A percentile compares a stretch with the other conserved stretches of the same genome.
phyloP scores from a whole-genome alignment of 2,329 filamentous ascomycete genomes.

The Hypocrella siamensis region DNA sequence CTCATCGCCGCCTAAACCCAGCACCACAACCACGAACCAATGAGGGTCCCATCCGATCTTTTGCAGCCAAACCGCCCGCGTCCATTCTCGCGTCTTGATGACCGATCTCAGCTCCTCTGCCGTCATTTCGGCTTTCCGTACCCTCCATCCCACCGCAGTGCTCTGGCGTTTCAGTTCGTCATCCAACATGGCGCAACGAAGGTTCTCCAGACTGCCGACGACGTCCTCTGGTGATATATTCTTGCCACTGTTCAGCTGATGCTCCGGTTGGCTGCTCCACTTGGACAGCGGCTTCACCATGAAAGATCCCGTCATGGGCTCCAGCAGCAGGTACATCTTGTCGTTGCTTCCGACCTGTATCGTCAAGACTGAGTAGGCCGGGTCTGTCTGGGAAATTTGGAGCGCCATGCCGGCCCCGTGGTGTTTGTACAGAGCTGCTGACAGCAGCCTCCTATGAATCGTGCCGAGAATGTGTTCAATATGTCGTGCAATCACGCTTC shows the following conservation, averaged over 20 bases:
- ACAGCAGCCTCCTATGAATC: slow-evolving; percentile 44
- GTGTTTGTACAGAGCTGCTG: slow-evolving; percentile 44
- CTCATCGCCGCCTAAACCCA: slow-evolving; percentile 56
- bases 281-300: slow-evolving; percentile 50
- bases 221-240: slow-evolving; percentile 44
- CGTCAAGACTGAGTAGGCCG: slow-evolving; percentile 49
- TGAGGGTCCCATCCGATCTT: slow-evolving; percentile 53
- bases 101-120: slow-evolving; percentile 41
- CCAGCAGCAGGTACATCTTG: slow-evolving; percentile 48
- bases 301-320: slow-evolving; percentile 65
- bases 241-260: slow-evolving; percentile 43
- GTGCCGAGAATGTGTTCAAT: slow-evolving; percentile 54
- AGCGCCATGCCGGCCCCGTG: slow-evolving; percentile 43
- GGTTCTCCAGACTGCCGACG: slow-evolving; percentile 37
- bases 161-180: slow-evolving; percentile 46
- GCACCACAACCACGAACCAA: slow-evolving; percentile 59
- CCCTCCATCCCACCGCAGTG: slow-evolving; percentile 48
- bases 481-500: slow-evolving; percentile 60
- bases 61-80: slow-evolving; percentile 53
- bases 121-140: slow-evolving; percentile 30
- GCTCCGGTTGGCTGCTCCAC: slow-evolving; percentile 41
- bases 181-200: slow-evolving; percentile 45
- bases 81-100: slow-evolving; percentile 46
- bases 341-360: slow-evolving; percentile 54
- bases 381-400: slow-evolving; percentile 41